Conservation (phyloP, 1,139 yeast genomes). For the Lodderomyces metapsilosis region DNA sequence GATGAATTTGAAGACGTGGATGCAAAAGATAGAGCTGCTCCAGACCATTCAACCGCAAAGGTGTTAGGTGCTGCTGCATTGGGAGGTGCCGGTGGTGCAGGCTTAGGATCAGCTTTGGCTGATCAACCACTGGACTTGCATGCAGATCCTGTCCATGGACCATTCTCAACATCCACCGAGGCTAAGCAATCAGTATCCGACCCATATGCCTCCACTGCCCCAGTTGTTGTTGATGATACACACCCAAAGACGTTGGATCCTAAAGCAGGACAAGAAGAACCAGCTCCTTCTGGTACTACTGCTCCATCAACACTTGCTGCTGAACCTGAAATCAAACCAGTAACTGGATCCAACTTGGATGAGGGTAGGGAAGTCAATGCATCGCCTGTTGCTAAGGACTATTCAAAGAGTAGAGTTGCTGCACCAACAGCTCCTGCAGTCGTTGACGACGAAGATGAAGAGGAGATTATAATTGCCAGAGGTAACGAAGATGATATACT, state of each 20-base stretch:
- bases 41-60: constrained; percentile 12
- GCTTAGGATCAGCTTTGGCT: constrained; percentile 7
- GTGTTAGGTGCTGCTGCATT: constrained; percentile 10
- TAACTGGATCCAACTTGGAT: constrained; percentile 7
- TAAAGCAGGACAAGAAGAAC: constrained; percentile 19
- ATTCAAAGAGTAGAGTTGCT: constrained; percentile 5
- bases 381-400: constrained; percentile 18
- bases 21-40: too few species aligned
- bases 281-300: constrained; percentile 2
- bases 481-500: constrained; percentile 33
- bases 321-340: constrained; percentile 5
- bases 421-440: constrained; percentile 5
- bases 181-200: constrained; percentile 8
- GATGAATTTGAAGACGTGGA: constrained; percentile 4
- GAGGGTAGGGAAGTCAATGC: constrained; percentile 29
- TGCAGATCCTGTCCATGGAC: too few species aligned
- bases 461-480: constrained; percentile 40
- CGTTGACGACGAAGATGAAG: constrained; percentile 18
- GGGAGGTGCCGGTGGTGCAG: constrained; percentile 10
- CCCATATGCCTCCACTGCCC: constrained; percentile 2
- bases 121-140: too few species aligned
- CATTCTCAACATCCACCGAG: constrained; percentile 11
- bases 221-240: constrained; percentile 16
- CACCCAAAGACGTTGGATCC: constrained; percentile 32
- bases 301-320: constrained; percentile 3